These are phyloP conservation scores for Phylloporus sp. DNA, from an alignment of 768 basidiomycete species.

Conservation along the genomic window DNA sequence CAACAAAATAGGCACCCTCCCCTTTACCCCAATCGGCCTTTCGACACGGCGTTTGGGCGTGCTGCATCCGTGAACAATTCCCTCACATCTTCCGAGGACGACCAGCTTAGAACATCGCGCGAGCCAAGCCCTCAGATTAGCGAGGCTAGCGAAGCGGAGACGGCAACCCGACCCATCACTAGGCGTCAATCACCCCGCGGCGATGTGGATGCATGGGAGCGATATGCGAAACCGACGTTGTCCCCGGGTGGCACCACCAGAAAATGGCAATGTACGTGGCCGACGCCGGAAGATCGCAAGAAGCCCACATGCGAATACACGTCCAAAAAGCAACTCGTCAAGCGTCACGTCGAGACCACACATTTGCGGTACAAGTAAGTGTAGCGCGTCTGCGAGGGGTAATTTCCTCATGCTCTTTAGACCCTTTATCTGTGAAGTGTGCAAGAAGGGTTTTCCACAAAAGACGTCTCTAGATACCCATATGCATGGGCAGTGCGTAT, in stretches of 20 bases:
- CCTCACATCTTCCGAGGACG: constrained; percentile 27
- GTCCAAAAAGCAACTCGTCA: constrained; percentile 61
- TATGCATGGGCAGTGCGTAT: constrained; percentile 46
- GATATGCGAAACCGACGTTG: constrained; percentile 31
- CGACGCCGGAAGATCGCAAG: constrained; percentile 30
- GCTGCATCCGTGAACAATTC: constrained; percentile 16
- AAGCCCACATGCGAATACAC: constrained; percentile 37
- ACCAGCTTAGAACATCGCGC: constrained; percentile 25
- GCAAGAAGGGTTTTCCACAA: constrained; percentile 52
- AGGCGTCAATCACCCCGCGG: constrained; percentile 26
- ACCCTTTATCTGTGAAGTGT: constrained; percentile 47
- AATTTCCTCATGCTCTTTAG: constrained; percentile 31
- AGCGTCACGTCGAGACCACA: constrained; percentile 60
- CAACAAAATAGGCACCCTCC: constrained; percentile 10
- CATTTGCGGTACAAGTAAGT: constrained; percentile 58
- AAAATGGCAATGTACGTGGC: constrained; percentile 41
- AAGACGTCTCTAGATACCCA: constrained; percentile 58
- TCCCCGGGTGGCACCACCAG: constrained; percentile 31
- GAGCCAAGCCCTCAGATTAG: constrained; percentile 29
- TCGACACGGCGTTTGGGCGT: constrained; percentile 8
- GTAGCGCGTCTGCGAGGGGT: constrained; percentile 7
- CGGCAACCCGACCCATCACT: constrained; percentile 10
- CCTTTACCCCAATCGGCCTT: constrained; percentile 7
- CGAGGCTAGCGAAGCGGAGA: constrained; percentile 28
- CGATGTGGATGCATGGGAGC: constrained; percentile 31